Base-by-base conservation (phyloP, 2,329 filamentous ascomycete species). In the Monosporascus sp. region DNA sequence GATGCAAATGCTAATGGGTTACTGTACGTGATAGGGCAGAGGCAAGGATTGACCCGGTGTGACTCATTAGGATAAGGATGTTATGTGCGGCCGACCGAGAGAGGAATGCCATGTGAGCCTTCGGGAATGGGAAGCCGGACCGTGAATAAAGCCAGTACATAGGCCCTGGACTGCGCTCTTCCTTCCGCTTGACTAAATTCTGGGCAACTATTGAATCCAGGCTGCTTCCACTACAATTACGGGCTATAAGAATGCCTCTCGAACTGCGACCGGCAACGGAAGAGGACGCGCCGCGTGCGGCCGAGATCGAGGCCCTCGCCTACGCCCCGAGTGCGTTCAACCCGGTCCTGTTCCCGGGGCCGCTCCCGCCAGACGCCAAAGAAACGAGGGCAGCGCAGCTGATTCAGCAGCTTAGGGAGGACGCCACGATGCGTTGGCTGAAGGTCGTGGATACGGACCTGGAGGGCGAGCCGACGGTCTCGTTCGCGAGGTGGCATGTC, bases 271-370 rank as follows among this genome's bases (percentile, higher is more conserved):
- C 62, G 22, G 71, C 71, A 19, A 67, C 58, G 6, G 67, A 65
- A 43, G 64, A 64, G 38, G 74, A 76, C 59, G 68, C 69, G 20
- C 51, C 52, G 27, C 71, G 70, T 27, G 61, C 66, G 37, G 65
- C 66, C 19, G 61, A 68, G 48, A 72, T 76, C 44, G 74, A 76
- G 59, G 55, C 48, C 17, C 60, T 55, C 3, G 74, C 74, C 19
- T 74, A 74, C 53, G 65, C 60, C 1, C 59, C 63, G 8, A 70
- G 63, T 41, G 58, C 66, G 11, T 59, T 70, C 50, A 66, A 60
- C 48, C 17, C 49, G 2, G 58, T 70, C 19, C 63, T 78, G 1
- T 69, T 70, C 53, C 67, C 67, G 17, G 68, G 67, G 1, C 66
- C 65, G 37, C 60, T 68, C 48, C 62, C 67, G 37, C 56, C 60